Evolutionary conservation across 2,329 filamentous ascomycete species (phyloP).

Genomic region (Alternaria ethzedia): DNA sequence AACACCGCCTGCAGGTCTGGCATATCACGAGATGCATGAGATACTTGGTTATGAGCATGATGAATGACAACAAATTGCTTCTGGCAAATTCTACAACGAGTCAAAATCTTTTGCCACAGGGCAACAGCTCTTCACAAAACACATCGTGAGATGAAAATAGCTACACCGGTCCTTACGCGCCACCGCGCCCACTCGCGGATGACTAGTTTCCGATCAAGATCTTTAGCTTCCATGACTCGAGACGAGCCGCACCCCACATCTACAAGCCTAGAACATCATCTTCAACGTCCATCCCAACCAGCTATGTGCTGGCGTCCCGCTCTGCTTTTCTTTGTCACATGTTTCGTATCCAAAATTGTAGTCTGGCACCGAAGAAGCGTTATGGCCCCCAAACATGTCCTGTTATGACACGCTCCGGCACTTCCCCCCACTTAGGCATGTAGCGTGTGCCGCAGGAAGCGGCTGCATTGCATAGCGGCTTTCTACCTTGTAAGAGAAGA

Average conservation of each 20-base stretch:
- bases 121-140: not conserved
- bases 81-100: not conserved
- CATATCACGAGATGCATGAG: not conserved
- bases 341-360: not conserved
- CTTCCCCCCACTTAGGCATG: not conserved
- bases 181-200: not conserved
- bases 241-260: not conserved
- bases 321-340: not conserved
- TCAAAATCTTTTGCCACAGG: rapidly evolving
- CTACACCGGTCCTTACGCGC: not conserved
- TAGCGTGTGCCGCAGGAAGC: not conserved
- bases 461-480: not conserved
- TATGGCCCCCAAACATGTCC: not conserved
- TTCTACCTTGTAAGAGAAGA: not conserved
- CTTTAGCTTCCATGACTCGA: not conserved
- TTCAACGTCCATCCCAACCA: not conserved
- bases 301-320: not conserved
- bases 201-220: not conserved
- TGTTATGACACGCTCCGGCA: not conserved
- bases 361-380: not conserved
- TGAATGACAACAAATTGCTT: not conserved
- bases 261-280: not conserved
- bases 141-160: not conserved
- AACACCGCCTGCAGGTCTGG: not conserved
- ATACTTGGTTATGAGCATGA: not conserved